A percentile compares a stretch with the other conserved stretches of the same genome.
Conservation (phyloP, 2,329 filamentous ascomycete species). For the Orbilia quercus region DNA sequence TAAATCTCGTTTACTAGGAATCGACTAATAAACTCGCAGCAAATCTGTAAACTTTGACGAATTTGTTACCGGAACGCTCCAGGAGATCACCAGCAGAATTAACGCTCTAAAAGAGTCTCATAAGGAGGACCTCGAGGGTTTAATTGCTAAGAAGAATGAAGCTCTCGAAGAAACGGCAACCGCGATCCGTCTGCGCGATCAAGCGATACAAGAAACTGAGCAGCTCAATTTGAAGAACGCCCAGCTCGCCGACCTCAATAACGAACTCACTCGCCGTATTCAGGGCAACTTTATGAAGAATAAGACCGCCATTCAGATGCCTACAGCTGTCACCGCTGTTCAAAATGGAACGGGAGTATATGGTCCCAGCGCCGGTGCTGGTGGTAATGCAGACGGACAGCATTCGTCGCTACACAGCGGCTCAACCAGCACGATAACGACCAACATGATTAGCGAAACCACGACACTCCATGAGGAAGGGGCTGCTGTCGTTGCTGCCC, state of each 20-base stretch:
- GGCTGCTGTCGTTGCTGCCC: slow-evolving; percentile 74
- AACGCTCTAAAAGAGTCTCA: slow-evolving; percentile 83
- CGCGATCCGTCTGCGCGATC: slow-evolving; percentile 86
- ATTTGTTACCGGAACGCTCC: slow-evolving; percentile 72
- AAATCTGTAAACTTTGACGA: slow-evolving; percentile 82
- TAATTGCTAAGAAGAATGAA: slow-evolving; percentile 87
- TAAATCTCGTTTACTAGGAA: not conserved
- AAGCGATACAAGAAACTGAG: slow-evolving; percentile 94
- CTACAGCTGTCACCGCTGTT: slow-evolving; percentile 73
- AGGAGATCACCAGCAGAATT: slow-evolving; percentile 72
- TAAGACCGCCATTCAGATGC: slow-evolving; percentile 70
- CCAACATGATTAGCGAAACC: slow-evolving; percentile 59
- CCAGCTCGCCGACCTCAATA: slow-evolving; percentile 93
- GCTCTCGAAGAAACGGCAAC: slow-evolving; percentile 85
- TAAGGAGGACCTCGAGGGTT: slow-evolving; percentile 79
- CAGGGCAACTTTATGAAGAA: slow-evolving; percentile 91
- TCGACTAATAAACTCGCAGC: slow-evolving; percentile 70
- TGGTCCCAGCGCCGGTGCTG: not conserved
- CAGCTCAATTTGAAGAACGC: slow-evolving; percentile 93
- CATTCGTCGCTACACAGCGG: slow-evolving; percentile 14
- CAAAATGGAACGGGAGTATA: slow-evolving; percentile 60
- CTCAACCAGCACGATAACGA: slow-evolving; percentile 59
- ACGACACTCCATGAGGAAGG: slow-evolving; percentile 73
- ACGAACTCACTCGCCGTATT: slow-evolving; percentile 91
- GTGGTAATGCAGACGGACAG: slow-evolving; percentile 63